Percentiles rank a stretch among this genome's conserved stretches.
phyloP scores from a whole-genome alignment of 345 rosid species.

The Dipteronia dyeriana region DNA sequence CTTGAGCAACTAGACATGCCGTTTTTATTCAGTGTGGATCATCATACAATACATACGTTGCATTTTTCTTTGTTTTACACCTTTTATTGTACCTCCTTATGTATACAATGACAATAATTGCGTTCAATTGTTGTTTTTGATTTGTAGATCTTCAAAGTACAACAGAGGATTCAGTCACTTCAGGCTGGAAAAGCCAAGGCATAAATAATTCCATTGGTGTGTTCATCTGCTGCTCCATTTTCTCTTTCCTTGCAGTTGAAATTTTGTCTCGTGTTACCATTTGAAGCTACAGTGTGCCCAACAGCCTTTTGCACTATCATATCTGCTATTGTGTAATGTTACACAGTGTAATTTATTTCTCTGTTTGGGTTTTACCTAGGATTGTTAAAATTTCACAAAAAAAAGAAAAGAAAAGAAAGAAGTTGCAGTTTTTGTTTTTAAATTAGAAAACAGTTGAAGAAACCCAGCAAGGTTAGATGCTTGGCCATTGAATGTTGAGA shows the following conservation, averaged over 20 bases:
- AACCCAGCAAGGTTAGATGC: neutral
- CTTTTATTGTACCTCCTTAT: neutral
- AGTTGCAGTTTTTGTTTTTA: too few species aligned
- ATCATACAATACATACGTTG: neutral
- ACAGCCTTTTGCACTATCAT: neutral
- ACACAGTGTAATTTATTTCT: too few species aligned
- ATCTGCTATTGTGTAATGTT: neutral
- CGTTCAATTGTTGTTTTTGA: neutral
- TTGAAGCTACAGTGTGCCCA: neutral
- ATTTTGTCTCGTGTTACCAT: neutral
- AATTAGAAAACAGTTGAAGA: too few species aligned
- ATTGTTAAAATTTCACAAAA: too few species aligned
- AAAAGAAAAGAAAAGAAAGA: too few species aligned
- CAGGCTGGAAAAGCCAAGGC: constrained; percentile 93
- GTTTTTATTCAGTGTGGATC: neutral
- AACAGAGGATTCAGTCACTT: constrained; percentile 80
- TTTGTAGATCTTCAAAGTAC: constrained; percentile 75
- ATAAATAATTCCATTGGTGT: constrained; percentile 22
- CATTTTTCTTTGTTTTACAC: neutral
- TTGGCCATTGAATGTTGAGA: neutral
- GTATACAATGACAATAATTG: neutral
- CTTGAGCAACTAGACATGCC: neutral
- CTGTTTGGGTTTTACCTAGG: too few species aligned
- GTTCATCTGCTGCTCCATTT: neutral
- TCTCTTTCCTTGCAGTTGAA: neutral